Base-by-base conservation (phyloP, 2,329 filamentous ascomycete genomes). In the Ophiocordyceps camponoti-floridani region DNA sequence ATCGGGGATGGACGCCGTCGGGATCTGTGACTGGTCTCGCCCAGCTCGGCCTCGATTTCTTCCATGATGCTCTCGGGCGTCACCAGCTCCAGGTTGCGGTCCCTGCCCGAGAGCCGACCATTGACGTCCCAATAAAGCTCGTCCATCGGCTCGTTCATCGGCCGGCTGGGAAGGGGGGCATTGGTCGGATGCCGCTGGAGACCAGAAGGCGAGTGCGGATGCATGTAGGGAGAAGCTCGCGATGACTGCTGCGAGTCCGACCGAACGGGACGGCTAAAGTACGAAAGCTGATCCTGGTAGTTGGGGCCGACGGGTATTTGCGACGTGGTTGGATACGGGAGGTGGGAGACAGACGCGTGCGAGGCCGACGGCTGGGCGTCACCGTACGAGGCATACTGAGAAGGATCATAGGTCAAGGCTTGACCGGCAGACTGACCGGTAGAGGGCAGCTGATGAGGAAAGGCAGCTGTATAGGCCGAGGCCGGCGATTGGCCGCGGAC, bases 141-240 rank as follows among this genome's bases (percentile, higher is more conserved):
- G 40, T 66, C 62, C 46, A 61, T 58, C 35, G 66, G 48, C 42
- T 63, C 60, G 10, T 68, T 67, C 50, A 66, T 62, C 41, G 67
- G 73, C 41, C 70, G 66, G 47, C 62, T 75, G n/a, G 74, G 71
- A 42, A 79, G 59, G 40, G 75, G 69, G 45, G 75, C 68, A 56
- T 77, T 70, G 14, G 75, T 79, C 1, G 75, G 75, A 47, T 77
- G 72, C 44, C 74, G 66, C 47, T 68, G 65, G 11, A 76, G 55
- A n/a, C 69, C 64, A 2, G 66, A 60, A 6, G 67, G 64, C 23
- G 63, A 54, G 42, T 68, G 65, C 26, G 62, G 51, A 41, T 61
- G 63, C 14, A 54, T 49, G 2, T 62, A 63, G 4, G 70, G 65
- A 1, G 70, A 70, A 7, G 65, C 61, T 30, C 65, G 47, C 6